Evolutionary conservation across 73 alveolate genomes (phyloP), one percentile per base, ranked within the genome.

Genomic region (Paramecium biaurelia): DNA sequence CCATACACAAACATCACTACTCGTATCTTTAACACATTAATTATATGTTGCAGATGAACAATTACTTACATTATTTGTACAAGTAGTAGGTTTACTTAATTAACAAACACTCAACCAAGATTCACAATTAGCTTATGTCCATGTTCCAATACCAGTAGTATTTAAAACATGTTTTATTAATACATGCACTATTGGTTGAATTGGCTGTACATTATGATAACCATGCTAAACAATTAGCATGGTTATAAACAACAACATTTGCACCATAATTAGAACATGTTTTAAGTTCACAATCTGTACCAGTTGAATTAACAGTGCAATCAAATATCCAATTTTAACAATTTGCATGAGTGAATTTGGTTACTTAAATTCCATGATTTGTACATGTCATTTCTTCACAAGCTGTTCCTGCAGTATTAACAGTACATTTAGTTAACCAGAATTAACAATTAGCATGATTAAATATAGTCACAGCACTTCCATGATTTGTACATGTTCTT

Each of bases 401-500:
- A 5, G 86, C 86, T 4, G 59, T 72, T 12, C 59, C 58, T 34
- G 90, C 45, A 79, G 41, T 7, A 79, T 79, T 79, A 0, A 74
- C 87, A 37, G 90, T 79, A 10, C 90, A 79, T 43, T 32, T 79
- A 79, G 63, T 79, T 47, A 79, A 21, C 86, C 74, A 79, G 2
- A 7, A 30, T 24, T 42, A 23, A 21, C 90, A 79, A 45, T 79
- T 47, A 18, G 90, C 70, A 20, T 79, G 90, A 79, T 41, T 79
- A 12, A 47, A 43, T 0, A 79, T 45, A 45, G 90, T 79, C 3
- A 72, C 86, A 7, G 23, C 53, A 32, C 38, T 34, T 32, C 86
- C 86, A 72, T 72, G 86, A 72, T 72, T 72, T 4, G 86, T 72
- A 72, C 86, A 72, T 35, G 86, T 72, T 38, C 86, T 72, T 12